phyloP scores from a whole-genome alignment of 2,329 filamentous ascomycete species.

The Penicillium occitanis region DNA sequence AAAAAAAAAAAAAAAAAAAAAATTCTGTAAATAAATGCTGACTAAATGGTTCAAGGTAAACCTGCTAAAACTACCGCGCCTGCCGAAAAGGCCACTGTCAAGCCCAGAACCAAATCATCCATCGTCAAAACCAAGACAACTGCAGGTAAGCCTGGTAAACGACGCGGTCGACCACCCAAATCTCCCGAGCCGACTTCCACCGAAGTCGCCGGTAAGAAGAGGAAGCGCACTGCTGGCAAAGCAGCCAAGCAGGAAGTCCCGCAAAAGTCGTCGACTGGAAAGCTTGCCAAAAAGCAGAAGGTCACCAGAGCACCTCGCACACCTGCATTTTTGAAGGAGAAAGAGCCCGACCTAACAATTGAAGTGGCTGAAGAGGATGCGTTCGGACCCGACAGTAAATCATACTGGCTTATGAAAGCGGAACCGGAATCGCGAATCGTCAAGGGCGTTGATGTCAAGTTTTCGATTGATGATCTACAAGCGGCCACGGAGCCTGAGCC shows the following conservation, averaged over 20 bases:
- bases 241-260: slow-evolving; percentile 23
- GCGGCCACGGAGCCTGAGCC: slow-evolving; percentile 73
- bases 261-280: slow-evolving; percentile 23
- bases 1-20: too few relatives aligned
- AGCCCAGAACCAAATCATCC: not conserved
- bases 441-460: slow-evolving; percentile 83
- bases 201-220: slow-evolving; percentile 13
- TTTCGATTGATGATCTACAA: slow-evolving; percentile 88
- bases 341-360: slow-evolving; percentile 25
- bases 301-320: slow-evolving; percentile 14
- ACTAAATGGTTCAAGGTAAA: not conserved
- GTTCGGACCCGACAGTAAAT: slow-evolving; percentile 33
- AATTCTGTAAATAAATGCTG: not conserved
- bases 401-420: slow-evolving; percentile 82
- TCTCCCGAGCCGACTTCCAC: not conserved
- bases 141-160: slow-evolving; percentile 21
- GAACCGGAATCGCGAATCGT: slow-evolving; percentile 85
- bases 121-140: slow-evolving; percentile 1
- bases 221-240: slow-evolving; percentile 29
- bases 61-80: not conserved
- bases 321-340: slow-evolving; percentile 13
- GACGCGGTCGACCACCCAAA: slow-evolving; percentile 19
- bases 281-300: slow-evolving; percentile 23
- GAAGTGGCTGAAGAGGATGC: slow-evolving; percentile 21
- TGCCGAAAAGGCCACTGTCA: not conserved